Conservation (phyloP, 2,329 filamentous ascomycete species). For the Lasiodiplodia sp. region DNA sequence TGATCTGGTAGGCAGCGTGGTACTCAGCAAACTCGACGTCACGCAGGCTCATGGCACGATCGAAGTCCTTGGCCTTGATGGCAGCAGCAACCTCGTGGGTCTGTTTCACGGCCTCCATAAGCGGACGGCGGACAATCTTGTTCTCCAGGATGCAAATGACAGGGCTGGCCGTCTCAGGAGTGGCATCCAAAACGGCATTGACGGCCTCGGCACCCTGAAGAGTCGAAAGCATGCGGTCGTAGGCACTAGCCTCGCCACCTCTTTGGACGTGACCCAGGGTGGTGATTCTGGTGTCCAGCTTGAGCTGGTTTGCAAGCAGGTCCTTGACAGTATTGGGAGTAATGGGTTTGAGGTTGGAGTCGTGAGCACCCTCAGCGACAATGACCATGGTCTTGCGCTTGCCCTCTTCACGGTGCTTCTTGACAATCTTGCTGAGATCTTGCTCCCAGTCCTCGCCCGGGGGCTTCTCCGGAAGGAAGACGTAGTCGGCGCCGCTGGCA, state of each 20-base stretch:
- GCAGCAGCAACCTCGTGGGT: slow-evolving; percentile 85
- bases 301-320: slow-evolving; percentile 80
- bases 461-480: slow-evolving; percentile 96
- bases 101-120: slow-evolving; percentile 86
- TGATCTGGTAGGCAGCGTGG: slow-evolving; percentile 88
- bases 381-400: slow-evolving; percentile 99
- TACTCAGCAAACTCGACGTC: slow-evolving; percentile 95
- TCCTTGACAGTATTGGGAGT: slow-evolving; percentile 82
- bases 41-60: slow-evolving; percentile 83
- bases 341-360: slow-evolving; percentile 84
- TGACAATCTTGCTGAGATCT: slow-evolving; percentile 82
- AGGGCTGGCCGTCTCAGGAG: slow-evolving; percentile 85
- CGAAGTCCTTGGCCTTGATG: slow-evolving; percentile 86
- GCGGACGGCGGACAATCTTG: slow-evolving; percentile 89
- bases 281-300: slow-evolving; percentile 90
- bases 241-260: slow-evolving; percentile 89
- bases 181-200: slow-evolving; percentile 87
- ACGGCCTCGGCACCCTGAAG: slow-evolving; percentile 95
- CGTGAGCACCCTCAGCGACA: slow-evolving; percentile 92
- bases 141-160: slow-evolving; percentile 98
- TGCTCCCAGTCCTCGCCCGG: slow-evolving; percentile 86
- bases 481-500: slow-evolving; percentile 91
- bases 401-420: slow-evolving; percentile 82
- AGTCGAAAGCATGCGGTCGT: slow-evolving; percentile 91
- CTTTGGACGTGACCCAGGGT: slow-evolving; percentile 97